Evolutionary conservation across 1,284 basidiomycete species (phyloP).

Genomic region (Cryptococcus wingfieldii): DNA sequence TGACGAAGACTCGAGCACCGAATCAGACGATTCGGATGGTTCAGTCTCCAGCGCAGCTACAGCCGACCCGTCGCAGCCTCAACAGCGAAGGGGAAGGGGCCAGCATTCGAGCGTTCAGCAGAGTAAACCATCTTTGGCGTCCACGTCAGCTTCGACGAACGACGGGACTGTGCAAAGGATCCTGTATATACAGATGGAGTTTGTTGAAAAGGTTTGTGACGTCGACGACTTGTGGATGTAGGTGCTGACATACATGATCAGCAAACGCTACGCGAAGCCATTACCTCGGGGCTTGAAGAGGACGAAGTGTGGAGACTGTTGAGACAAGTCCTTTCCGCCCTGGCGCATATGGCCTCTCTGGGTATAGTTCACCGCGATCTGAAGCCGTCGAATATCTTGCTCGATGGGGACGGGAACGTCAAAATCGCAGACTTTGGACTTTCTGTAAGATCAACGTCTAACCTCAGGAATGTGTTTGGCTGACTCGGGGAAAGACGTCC

Average conservation of each 20-base stretch:
- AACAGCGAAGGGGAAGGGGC: constrained; percentile 3
- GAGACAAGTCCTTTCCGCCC: constrained; percentile 85
- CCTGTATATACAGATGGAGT: constrained; percentile 50
- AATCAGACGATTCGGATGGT: neutral
- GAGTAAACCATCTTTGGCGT: constrained; percentile 11
- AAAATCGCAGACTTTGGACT: constrained; percentile 96
- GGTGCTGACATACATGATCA: constrained; percentile 2
- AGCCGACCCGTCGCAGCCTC: constrained; percentile 30
- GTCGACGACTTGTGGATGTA: neutral
- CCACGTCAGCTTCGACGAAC: constrained; percentile 14
- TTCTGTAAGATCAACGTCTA: constrained; percentile 18
- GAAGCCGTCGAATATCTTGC: constrained; percentile 87
- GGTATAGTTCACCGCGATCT: constrained; percentile 93
- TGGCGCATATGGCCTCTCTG: constrained; percentile 82
- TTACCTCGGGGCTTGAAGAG: constrained; percentile 73
- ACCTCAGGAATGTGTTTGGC: neutral
- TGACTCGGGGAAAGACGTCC: constrained; percentile 54
- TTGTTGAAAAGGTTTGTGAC: constrained; percentile 43
- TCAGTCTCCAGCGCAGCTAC: constrained; percentile 20
- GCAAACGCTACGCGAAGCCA: constrained; percentile 55
- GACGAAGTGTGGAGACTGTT: constrained; percentile 87
- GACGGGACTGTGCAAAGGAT: constrained; percentile 37
- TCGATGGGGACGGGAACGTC: constrained; percentile 83
- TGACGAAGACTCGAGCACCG: neutral
- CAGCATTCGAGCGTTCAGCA: neutral